These are phyloP conservation scores for Boletus smithii DNA, from an alignment of 1,284 basidiomycete species.

Conservation along the genomic window DNA sequence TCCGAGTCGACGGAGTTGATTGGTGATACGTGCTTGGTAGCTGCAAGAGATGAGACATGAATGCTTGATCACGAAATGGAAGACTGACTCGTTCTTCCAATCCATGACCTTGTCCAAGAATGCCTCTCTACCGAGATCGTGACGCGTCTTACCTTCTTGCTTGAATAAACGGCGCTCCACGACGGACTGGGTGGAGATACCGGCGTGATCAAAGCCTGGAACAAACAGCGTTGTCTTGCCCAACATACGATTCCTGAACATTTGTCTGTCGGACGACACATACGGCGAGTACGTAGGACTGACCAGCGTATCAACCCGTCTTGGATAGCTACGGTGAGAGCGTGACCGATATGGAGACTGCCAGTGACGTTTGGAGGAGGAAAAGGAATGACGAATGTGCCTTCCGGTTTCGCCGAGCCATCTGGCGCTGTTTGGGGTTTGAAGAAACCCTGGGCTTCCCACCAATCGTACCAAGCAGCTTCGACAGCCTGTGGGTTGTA, in stretches of 20 bases:
- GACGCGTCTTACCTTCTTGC: constrained; percentile 77
- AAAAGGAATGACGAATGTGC: constrained; percentile 83
- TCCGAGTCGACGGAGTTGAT: constrained; percentile 87
- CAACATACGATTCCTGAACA: constrained; percentile 86
- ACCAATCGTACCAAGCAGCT: constrained; percentile 98
- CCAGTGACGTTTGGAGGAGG: constrained; percentile 99
- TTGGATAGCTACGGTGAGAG: constrained; percentile 90
- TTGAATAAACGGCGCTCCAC: constrained; percentile 94
- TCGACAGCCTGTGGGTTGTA: constrained; percentile 97
- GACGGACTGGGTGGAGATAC: constrained; percentile 97
- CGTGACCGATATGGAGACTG: constrained; percentile 95
- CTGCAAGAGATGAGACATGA: constrained; percentile 37
- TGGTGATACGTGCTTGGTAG: constrained; percentile 89
- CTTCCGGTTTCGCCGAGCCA: constrained; percentile 57
- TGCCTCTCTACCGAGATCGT: constrained; percentile 91
- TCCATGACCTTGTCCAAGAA: constrained; percentile 92
- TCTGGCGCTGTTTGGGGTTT: constrained; percentile 67
- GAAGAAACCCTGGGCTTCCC: constrained; percentile 90
- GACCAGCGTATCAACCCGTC: constrained; percentile 87
- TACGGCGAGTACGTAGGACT: constrained; percentile 23
- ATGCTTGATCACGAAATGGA: not conserved
- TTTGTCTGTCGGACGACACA: not conserved
- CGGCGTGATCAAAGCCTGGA: constrained; percentile 98
- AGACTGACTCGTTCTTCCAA: constrained; percentile 91
- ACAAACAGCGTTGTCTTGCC: constrained; percentile 90